phyloP scores from a whole-genome alignment of 2,329 filamentous ascomycete species.

The Aspergillus sp. region DNA sequence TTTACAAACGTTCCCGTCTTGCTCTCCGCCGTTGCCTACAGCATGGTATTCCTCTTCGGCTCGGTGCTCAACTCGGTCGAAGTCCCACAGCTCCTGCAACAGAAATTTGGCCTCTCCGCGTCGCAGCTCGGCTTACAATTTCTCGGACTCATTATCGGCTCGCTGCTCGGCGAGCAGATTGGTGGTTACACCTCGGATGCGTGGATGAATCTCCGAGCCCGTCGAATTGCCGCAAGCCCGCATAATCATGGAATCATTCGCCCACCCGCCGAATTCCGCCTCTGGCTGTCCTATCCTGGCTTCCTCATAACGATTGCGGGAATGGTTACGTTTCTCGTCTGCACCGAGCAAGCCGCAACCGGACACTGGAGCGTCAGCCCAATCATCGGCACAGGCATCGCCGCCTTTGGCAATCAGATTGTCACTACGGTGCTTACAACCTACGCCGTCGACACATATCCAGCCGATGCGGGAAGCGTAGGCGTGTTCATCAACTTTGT shows the following conservation, averaged over 20 bases:
- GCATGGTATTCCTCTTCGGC: constrained; percentile 62
- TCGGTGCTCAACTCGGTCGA: constrained; percentile 62
- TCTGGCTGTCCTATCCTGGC: constrained; percentile 42
- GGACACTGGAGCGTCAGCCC: constrained; percentile 60
- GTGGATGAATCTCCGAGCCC: constrained; percentile 56
- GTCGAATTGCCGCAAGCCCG: constrained; percentile 36
- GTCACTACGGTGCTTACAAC: constrained; percentile 66
- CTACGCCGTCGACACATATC: constrained; percentile 62
- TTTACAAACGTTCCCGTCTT: constrained; percentile 52
- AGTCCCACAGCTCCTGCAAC: constrained; percentile 62
- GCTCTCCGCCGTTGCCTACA: constrained; percentile 59
- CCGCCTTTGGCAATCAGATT: constrained; percentile 63
- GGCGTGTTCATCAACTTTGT: constrained; percentile 66
- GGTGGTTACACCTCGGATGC: constrained; percentile 60
- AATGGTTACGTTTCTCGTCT: constrained; percentile 61
- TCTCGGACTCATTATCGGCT: constrained; percentile 62
- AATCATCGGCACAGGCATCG: constrained; percentile 59
- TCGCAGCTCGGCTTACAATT: constrained; percentile 66
- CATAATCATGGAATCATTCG: constrained; percentile 12
- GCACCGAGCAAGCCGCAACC: constrained; percentile 53
- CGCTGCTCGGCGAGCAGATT: constrained; percentile 63
- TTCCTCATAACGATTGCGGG: constrained; percentile 57
- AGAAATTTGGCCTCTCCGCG: constrained; percentile 61
- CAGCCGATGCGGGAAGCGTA: constrained; percentile 58
- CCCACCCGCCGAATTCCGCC: constrained; percentile 1